Evolutionary conservation across 805 yeast genomes (phyloP), one percentile per base, ranked within the genome.

Genomic region (Yarrowia osloensis): DNA sequence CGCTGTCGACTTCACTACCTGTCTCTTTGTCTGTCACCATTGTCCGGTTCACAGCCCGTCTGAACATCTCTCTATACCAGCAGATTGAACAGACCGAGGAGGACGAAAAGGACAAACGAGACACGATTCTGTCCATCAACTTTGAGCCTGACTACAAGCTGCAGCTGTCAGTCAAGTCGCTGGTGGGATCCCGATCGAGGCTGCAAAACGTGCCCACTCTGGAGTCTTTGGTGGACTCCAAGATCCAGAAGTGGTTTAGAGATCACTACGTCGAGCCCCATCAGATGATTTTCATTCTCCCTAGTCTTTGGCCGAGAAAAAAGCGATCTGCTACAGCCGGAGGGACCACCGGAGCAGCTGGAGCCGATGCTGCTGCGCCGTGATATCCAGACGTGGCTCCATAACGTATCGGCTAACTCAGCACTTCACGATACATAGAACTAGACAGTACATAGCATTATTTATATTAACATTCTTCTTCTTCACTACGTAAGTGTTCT

Each of bases 241-340:
- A 88, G 69, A 82, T 95, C 40, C 83, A 95, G 70, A 87, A 87
- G 67, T 92, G 97, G 96, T 93, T 95, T 74, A 86, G 88, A 19
- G 98, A 93, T 72, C 81, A 97, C 69, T 91, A 97, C 74, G 95
- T 95, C 11, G 96, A 91, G 71, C 99, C 99, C 0, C 82, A 96
- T 71, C 93, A 88, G 73, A 97, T 92, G 76, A 88, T 90, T 52
- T 86, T 95, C 31, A 83, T 83, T 72, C 77, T 95, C 33, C 99
- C 98, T 2, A 88, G 91, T 61, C 78, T 93, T 74, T 92, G 97
- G 97, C 96, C 97, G 3, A 46, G 74, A 42, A 65, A 69, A 31
- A 72, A 72, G 28, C 21, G 52, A 5, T 31, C 65, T 13, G 29
- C 65, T 2, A 17, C 37, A 11, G 39, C 39, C 4, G 26, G 19